These are phyloP conservation scores for Fusarium ambrosium DNA, from an alignment of 2,329 filamentous ascomycete species.

Conservation along the genomic window DNA sequence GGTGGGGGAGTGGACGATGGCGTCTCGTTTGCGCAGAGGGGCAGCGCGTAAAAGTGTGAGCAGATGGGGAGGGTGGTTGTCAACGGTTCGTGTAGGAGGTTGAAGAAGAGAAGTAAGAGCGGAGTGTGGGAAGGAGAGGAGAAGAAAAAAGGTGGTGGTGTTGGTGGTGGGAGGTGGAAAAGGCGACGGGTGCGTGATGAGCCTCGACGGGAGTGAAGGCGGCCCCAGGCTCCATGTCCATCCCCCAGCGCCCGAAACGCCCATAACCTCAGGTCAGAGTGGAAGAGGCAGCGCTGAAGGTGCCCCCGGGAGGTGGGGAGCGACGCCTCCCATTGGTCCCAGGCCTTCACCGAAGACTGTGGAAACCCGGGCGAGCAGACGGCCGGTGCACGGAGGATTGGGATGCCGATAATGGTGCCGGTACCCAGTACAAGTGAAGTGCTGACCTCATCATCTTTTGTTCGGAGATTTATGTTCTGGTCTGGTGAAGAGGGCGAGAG, in stretches of 20 bases:
- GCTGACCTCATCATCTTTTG: constrained; percentile 15
- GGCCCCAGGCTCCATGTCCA: constrained; percentile 11
- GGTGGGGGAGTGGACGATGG: constrained; percentile 28
- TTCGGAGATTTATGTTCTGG: not conserved
- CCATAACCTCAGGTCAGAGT: not conserved
- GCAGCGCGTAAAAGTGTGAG: not conserved
- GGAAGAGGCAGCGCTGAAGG: constrained; percentile 11
- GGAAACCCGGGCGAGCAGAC: not conserved
- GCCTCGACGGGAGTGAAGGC: constrained; percentile 32
- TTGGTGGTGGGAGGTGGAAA: constrained; percentile 31
- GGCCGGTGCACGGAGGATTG: constrained; percentile 8
- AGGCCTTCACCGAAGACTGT: constrained; percentile 19
- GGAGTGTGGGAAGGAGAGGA: constrained; percentile 1
- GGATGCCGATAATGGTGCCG: not conserved
- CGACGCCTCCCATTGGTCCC: constrained; percentile 42
- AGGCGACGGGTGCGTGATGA: constrained; percentile 37
- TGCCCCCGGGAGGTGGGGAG: constrained; percentile 41
- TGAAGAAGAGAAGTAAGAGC: not conserved
- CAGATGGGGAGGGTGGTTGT: not conserved
- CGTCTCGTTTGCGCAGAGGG: constrained; percentile 13
- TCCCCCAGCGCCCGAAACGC: constrained; percentile 3
- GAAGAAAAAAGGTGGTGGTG: constrained; percentile 19
- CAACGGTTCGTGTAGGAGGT: not conserved
- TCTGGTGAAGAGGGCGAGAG: not conserved
- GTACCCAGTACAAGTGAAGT: constrained; percentile 2